Conservation (phyloP, 805 yeast genomes). For the Candida vartiovaarae region DNA sequence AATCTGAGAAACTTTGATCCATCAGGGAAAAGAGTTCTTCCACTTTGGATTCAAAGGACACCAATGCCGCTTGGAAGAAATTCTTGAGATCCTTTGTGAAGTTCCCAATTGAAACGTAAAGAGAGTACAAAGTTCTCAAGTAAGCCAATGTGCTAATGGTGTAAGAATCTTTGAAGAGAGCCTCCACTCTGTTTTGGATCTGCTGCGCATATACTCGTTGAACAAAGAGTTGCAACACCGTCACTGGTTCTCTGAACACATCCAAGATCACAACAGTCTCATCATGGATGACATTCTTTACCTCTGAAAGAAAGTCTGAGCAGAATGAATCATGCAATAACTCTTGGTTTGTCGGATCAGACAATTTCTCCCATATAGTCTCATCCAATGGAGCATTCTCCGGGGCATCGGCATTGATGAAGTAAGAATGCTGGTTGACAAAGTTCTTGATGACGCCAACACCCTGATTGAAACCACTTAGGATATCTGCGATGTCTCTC, state of each 20-base stretch:
- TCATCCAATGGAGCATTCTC: constrained; percentile 34
- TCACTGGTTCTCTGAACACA: constrained; percentile 64
- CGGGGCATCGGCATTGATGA: constrained; percentile 31
- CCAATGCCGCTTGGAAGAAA: constrained; percentile 39
- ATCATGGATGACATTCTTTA: constrained; percentile 51
- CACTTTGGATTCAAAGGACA: constrained; percentile 29
- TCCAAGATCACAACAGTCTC: constrained; percentile 69
- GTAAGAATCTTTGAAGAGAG: constrained; percentile 54
- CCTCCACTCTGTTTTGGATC: constrained; percentile 47
- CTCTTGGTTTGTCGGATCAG: constrained; percentile 50
- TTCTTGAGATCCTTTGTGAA: constrained; percentile 61
- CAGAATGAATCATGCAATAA: constrained; percentile 46
- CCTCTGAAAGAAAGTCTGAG: constrained; percentile 44
- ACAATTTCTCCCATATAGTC: constrained; percentile 48
- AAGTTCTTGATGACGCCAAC: constrained; percentile 74
- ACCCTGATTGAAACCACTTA: constrained; percentile 81
- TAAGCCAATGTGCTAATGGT: constrained; percentile 63
- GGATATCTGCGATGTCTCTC: constrained; percentile 67
- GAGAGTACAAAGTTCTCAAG: constrained; percentile 63
- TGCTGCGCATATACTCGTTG: constrained; percentile 75
- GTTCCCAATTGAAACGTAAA: constrained; percentile 51
- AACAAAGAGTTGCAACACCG: constrained; percentile 61
- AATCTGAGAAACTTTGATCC: constrained; percentile 66
- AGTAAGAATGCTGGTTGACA: constrained; percentile 71
- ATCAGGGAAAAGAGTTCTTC: constrained; percentile 41